Conservation (phyloP, 306 rosid genomes). For the Cajanus cajan region DNA sequence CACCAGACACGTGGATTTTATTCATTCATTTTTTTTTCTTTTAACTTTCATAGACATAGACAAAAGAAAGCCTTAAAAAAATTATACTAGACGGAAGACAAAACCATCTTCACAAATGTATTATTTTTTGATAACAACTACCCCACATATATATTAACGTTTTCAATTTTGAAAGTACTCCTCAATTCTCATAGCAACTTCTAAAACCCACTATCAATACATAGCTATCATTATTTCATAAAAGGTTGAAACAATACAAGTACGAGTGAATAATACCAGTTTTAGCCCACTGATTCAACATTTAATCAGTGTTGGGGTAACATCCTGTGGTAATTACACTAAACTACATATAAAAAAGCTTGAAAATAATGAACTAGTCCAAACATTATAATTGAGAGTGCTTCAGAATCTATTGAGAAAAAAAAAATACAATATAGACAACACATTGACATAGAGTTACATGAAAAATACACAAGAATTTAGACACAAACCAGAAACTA, state of each 20-base stretch:
- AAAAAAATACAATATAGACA: neutral
- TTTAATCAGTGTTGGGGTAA: neutral
- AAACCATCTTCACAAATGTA: neutral
- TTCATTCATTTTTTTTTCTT: neutral
- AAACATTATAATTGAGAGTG: neutral
- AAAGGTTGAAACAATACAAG: neutral
- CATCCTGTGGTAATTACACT: neutral
- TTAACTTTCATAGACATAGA: too few relatives aligned
- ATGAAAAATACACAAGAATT: neutral
- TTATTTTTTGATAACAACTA: neutral
- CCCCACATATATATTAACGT: neutral
- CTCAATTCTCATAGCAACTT: neutral
- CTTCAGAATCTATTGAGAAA: neutral
- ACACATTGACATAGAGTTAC: neutral
- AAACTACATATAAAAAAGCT: neutral
- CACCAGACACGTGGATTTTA: neutral
- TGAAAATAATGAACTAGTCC: neutral
- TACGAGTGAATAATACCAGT: neutral
- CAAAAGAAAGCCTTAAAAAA: neutral
- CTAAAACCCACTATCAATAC: neutral
- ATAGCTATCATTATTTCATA: neutral
- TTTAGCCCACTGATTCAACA: neutral
- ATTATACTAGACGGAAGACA: neutral
- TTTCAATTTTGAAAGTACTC: neutral
- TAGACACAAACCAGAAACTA: conserved; percentile 8